A percentile compares a stretch with the other conserved stretches of the same genome.
phyloP scores from a whole-genome alignment of 176 grass and related monocot genomes.

The barley (Hordeum vulgare) region DNA sequence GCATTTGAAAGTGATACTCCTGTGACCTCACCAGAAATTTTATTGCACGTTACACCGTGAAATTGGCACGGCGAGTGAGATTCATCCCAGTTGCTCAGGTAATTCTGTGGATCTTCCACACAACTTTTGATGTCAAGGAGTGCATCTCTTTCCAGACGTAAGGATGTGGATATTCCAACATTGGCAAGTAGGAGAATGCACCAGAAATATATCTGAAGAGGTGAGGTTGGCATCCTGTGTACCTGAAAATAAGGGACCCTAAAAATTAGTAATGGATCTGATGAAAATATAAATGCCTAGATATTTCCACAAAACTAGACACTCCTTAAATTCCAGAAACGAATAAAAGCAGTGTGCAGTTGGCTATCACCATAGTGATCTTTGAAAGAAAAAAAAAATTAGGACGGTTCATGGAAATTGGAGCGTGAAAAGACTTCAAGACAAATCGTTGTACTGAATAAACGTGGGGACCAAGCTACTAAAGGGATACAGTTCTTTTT shows the following conservation, averaged over 20 bases:
- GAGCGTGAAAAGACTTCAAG: constrained; percentile 25
- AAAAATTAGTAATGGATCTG: constrained; percentile 18
- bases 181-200: constrained; percentile 28
- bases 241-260: constrained; percentile 30
- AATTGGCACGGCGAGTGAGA: constrained; percentile 57
- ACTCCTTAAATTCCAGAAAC: constrained; percentile 5
- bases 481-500: constrained; percentile 13
- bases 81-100: constrained; percentile 57
- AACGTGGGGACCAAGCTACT: constrained; percentile 30
- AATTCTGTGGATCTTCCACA: constrained; percentile 64
- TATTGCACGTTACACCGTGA: constrained; percentile 59
- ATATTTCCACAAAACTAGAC: constrained; percentile 11
- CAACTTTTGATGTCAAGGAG: constrained; percentile 65
- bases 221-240: constrained; percentile 37
- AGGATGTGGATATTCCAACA: constrained; percentile 30
- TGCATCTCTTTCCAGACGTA: constrained; percentile 43
- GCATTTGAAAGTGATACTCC: constrained; percentile 62
- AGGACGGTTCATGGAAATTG: not conserved
- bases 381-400: not conserved
- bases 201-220: constrained; percentile 43
- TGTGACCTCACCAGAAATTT: constrained; percentile 41
- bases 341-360: constrained; percentile 4
- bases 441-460: constrained; percentile 3
- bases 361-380: constrained; percentile 1
- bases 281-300: constrained; percentile 6